Evolutionary conservation across 306 rosid species (phyloP).

Genomic region (Dicorynia guianensis): DNA sequence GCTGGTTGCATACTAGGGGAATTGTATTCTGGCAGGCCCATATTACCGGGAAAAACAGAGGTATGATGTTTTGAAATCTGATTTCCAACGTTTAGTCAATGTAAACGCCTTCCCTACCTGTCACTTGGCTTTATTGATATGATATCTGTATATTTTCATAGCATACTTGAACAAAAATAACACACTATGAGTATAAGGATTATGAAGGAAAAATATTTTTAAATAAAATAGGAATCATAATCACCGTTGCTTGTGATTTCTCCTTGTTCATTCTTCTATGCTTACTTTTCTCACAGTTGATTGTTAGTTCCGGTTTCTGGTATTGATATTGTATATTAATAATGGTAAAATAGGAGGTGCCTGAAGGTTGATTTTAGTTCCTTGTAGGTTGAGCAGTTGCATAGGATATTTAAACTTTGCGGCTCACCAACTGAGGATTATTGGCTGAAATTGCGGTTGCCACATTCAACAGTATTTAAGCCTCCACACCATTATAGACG

Average conservation of each 20-base stretch:
- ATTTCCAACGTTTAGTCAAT: slow-evolving; percentile 24
- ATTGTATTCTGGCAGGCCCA: slow-evolving; percentile 86
- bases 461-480: slow-evolving; percentile 71
- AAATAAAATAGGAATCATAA: too few species aligned
- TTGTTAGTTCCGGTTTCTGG: slow-evolving; percentile 6
- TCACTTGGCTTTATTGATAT: slow-evolving; percentile 22
- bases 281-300: slow-evolving; percentile 9
- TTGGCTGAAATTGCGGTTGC: slow-evolving; percentile 72
- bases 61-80: slow-evolving; percentile 47
- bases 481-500: slow-evolving; percentile 88
- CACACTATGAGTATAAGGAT: neutral
- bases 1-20: slow-evolving; percentile 97
- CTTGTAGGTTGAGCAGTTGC: slow-evolving; percentile 93
- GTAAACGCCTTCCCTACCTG: slow-evolving; percentile 21
- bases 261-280: neutral
- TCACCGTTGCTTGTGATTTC: neutral
- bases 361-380: slow-evolving; percentile 42
- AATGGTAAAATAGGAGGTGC: slow-evolving; percentile 27
- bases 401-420: slow-evolving; percentile 95
- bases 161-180: neutral
- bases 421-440: slow-evolving; percentile 97
- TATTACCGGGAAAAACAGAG: slow-evolving; percentile 99
- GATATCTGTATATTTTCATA: neutral
- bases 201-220: neutral
- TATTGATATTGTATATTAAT: slow-evolving; percentile 10